Base-by-base conservation (phyloP, 1,139 yeast genomes). In the Tardiomyces depauwii region DNA sequence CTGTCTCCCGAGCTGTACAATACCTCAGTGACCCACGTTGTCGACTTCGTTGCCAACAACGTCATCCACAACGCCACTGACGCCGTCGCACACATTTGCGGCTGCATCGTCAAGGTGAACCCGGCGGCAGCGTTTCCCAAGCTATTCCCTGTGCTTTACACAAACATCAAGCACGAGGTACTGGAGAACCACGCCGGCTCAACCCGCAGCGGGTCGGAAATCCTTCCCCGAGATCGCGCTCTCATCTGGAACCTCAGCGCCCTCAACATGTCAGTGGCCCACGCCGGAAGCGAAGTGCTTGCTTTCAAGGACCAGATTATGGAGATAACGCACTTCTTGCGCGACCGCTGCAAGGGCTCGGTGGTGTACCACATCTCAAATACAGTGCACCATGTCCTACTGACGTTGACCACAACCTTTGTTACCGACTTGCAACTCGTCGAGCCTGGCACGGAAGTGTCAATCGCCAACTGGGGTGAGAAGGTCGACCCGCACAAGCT, bases 121-220 rank as follows among this genome's bases (percentile, higher is more conserved):
- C 86, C 82, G 1, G 57, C 58, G 36, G 56, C 61, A 5, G 69
- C 74, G 7, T 76, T 81, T 51, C 67, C 72, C 2, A 62, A 63
- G 39, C 64, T 77, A 39, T 71, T 76, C 43, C 66, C 69, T 1
- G 58, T 71, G 23, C 63, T 83, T 25, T 67, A 74, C 44, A 71
- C 70, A 2, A 74, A 73, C 49, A 80, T 89, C 33, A 70, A 71
- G 44, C 78, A 76, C 27, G 96, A 91, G 58, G 72, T 91, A 19
- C 71, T 70, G n/a, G 89, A 82, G 55, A 85, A 89, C 53, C 85
- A 81, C 10, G 96, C 97, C 0, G 97, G 96, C 1, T 68, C 77
- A 1, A 42, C 81, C 0, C 74, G 96, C 58, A 77, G 80, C 18
- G 82, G 84, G 1, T 71, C 76, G 2, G 88, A 82, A 42, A 71